Evolutionary conservation across 495 filamentous ascomycete genomes (phyloP), one percentile per base, ranked within the genome.

Genomic region (Hypoxylon cercidicola): DNA sequence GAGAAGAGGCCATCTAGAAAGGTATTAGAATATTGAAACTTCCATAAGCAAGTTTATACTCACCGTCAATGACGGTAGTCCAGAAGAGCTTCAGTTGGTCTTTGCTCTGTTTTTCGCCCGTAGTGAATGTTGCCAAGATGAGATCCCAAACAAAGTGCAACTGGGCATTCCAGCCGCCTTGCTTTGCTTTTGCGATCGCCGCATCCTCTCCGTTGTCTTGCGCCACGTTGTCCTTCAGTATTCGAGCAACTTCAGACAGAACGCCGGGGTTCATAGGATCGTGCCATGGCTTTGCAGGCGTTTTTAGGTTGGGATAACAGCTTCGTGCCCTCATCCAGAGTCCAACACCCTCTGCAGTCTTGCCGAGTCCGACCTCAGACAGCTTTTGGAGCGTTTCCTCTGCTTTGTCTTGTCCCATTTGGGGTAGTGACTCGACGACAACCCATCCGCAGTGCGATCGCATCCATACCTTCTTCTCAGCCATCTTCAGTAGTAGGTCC

Each of bases 121-220:
- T 47, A 41, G 79, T 55, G 63, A 81, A 86, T 28, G 81, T 74
- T 15, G 73, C 79, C 18, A 96, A 66, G 28, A 97, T 84, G 30
- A 90, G 75, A 70, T 90, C 85, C 95, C 95, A 99, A 1, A 92
- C 91, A 74, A 96, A 97, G 72, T 90, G 89, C 50, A 93, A 77
- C 71, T 91, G 91, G 8, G 90, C 85, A 55, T 85, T 92, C 87
- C 91, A 94, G 70, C 85, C 77, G 35, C 87, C 86, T 55, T 82
- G 80, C 54, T 83, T 78, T 30, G 70, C 60, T 49, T 80, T 79
- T 13, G 48, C 55, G 1, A 32, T 47, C 21, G 74, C 81, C 30
- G 77, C 74, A 20, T 83, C 75, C 20, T 86, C 82, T 4, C 73
- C 73, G 15, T 78, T 79, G 4, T 82, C 77, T n/a, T 81, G 81